Conservation (phyloP, 192 early-diverging fungal genomes). For the Jimgerdemannia lactiflua region DNA sequence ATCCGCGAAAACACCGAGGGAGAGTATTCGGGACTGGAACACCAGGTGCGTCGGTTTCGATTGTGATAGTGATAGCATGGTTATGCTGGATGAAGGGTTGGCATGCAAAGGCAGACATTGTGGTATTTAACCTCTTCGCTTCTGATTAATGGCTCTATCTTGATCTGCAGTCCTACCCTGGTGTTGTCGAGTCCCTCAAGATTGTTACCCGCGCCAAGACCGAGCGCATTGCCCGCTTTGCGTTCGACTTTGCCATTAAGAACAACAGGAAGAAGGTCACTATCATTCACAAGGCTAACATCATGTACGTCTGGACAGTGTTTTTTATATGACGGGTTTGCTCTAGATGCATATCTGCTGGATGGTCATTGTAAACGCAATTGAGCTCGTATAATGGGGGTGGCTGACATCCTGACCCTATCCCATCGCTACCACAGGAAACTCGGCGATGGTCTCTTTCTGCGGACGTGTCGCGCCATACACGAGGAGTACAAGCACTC, state of each 20-base stretch:
- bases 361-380: constrained; percentile 8
- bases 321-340: background rate
- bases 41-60: constrained; percentile 57
- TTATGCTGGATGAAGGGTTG: constrained; percentile 1
- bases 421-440: constrained; percentile 54
- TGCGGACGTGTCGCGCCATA: constrained; percentile 95
- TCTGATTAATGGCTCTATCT: constrained; percentile 3
- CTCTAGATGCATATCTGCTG: constrained; percentile 1
- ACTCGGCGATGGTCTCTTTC: constrained; percentile 97
- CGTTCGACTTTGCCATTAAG: constrained; percentile 98
- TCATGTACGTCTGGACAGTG: constrained; percentile 66
- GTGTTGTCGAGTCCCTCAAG: constrained; percentile 99
- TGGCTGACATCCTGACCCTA: background rate
- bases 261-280: constrained; percentile 99
- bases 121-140: constrained; percentile 4
- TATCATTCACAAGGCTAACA: constrained; percentile 99
- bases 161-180: constrained; percentile 76
- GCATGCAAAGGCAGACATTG: background rate
- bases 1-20: constrained; percentile 99
- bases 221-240: constrained; percentile 97
- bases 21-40: constrained; percentile 99
- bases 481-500: constrained; percentile 87
- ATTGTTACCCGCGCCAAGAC: constrained; percentile 96
- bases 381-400: too few species aligned
- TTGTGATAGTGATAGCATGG: background rate